Evolutionary conservation across 2,329 filamentous ascomycete species (phyloP).

Genomic region (Beauveria brongniartii): DNA sequence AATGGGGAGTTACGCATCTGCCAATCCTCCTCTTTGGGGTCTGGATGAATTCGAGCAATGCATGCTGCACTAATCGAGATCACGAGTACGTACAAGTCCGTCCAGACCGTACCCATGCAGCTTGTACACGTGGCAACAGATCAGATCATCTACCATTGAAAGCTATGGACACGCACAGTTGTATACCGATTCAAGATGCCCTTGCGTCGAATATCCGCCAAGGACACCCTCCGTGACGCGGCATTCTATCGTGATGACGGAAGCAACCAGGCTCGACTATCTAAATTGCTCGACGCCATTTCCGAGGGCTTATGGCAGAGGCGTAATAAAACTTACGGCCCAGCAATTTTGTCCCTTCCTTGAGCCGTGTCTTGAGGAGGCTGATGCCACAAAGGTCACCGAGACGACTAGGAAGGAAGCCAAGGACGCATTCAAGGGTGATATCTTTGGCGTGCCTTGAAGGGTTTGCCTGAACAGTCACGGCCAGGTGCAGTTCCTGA

Average conservation of each 20-base stretch:
- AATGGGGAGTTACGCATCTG: constrained; percentile 25
- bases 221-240: constrained; percentile 28
- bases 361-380: constrained; percentile 19
- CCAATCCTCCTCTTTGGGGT: constrained; percentile 30
- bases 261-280: constrained; percentile 16
- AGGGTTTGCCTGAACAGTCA: constrained; percentile 25
- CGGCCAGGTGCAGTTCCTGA: constrained; percentile 29
- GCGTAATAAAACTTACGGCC: constrained; percentile 20
- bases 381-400: constrained; percentile 21
- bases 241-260: constrained; percentile 23
- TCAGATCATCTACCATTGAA: constrained; percentile 25
- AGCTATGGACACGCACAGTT: constrained; percentile 27
- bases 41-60: constrained; percentile 27
- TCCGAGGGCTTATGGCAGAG: constrained; percentile 26
- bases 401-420: constrained; percentile 19
- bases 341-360: constrained; percentile 20
- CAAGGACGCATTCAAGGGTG: constrained; percentile 27
- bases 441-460: constrained; percentile 33
- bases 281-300: constrained; percentile 24
- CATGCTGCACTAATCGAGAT: constrained; percentile 29
- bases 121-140: constrained; percentile 14
- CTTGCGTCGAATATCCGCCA: constrained; percentile 28
- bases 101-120: too few species aligned
- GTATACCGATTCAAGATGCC: constrained; percentile 24
- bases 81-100: constrained; percentile 23